Evolutionary conservation across 2,329 filamentous ascomycete genomes (phyloP).

Genomic region (Capronia coronata): DNA sequence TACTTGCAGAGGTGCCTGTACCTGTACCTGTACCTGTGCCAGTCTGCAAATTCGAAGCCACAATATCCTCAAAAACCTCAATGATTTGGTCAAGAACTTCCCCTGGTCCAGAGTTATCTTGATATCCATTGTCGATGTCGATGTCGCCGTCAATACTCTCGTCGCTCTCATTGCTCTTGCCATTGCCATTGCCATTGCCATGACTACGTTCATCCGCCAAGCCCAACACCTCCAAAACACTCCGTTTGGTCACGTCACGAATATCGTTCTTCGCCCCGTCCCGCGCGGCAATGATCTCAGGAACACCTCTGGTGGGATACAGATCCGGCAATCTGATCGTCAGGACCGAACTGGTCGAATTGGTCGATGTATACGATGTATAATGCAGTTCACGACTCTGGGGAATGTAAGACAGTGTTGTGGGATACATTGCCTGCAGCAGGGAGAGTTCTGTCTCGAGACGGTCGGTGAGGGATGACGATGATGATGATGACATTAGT

Average conservation of each 20-base stretch:
- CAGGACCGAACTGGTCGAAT: conserved; percentile 1
- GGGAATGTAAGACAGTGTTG: conserved; percentile 7
- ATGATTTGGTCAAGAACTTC: conserved; percentile 23
- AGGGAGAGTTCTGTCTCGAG: conserved; percentile 23
- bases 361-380: conserved; percentile 11
- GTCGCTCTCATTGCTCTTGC: too few species aligned
- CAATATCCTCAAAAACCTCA: conserved; percentile 14
- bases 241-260: conserved; percentile 8
- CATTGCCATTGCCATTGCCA: too few species aligned
- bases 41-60: conserved; percentile 1
- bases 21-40: too few species aligned
- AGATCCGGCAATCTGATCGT: conserved; percentile 12
- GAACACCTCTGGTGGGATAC: conserved; percentile 15
- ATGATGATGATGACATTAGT: background rate
- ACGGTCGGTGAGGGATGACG: conserved; percentile 5
- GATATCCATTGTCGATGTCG: too few species aligned
- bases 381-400: conserved; percentile 19
- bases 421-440: conserved; percentile 25
- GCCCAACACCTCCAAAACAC: conserved; percentile 6
- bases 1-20: too few species aligned
- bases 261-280: conserved; percentile 15
- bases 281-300: conserved; percentile 19
- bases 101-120: conserved; percentile 1
- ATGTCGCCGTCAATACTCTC: too few species aligned
- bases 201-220: too few species aligned